These are phyloP conservation scores for Zasmidium citrigriseum DNA, from an alignment of 2,329 filamentous ascomycete genomes.

Conservation along the genomic window DNA sequence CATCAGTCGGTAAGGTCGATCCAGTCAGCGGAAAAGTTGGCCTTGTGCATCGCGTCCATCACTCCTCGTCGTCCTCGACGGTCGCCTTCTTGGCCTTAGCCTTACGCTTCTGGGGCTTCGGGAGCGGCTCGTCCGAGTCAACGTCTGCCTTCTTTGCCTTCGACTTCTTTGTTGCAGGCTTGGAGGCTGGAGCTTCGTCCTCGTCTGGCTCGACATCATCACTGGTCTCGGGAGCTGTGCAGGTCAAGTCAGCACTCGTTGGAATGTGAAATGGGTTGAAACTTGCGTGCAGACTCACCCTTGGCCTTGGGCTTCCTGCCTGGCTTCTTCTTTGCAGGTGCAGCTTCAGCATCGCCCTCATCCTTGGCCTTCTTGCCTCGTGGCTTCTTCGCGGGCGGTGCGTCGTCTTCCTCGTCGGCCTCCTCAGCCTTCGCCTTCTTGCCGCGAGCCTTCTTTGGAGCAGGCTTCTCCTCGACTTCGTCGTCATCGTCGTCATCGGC, in stretches of 20 bases:
- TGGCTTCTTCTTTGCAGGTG: conserved; percentile 36
- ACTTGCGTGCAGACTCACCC: conserved; percentile 7
- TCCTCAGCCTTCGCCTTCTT: conserved; percentile 25
- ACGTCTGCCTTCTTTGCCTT: conserved; percentile 32
- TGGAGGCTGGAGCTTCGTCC: conserved; percentile 28
- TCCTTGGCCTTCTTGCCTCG: conserved; percentile 31
- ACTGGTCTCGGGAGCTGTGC: conserved; percentile 1
- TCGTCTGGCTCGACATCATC: conserved; percentile 22
- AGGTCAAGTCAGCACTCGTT: neutral
- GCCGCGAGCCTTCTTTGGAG: conserved; percentile 24
- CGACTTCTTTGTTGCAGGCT: conserved; percentile 37
- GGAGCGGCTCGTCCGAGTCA: conserved; percentile 33
- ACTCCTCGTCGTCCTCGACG: conserved; percentile 14
- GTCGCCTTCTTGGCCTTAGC: conserved; percentile 33
- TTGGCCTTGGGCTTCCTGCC: conserved; percentile 1
- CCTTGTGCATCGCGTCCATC: neutral
- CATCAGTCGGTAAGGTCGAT: neutral
- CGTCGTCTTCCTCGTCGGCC: conserved; percentile 18
- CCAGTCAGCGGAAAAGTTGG: neutral
- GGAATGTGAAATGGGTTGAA: neutral
- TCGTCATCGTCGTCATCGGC: conserved; percentile 30
- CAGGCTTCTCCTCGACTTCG: conserved; percentile 8
- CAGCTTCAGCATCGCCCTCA: conserved; percentile 27
- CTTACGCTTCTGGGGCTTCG: conserved; percentile 37
- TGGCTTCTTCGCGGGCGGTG: conserved; percentile 25